Base-by-base conservation (phyloP, 371 early-diverging fungal genomes). In the Mucor circinelloides region DNA sequence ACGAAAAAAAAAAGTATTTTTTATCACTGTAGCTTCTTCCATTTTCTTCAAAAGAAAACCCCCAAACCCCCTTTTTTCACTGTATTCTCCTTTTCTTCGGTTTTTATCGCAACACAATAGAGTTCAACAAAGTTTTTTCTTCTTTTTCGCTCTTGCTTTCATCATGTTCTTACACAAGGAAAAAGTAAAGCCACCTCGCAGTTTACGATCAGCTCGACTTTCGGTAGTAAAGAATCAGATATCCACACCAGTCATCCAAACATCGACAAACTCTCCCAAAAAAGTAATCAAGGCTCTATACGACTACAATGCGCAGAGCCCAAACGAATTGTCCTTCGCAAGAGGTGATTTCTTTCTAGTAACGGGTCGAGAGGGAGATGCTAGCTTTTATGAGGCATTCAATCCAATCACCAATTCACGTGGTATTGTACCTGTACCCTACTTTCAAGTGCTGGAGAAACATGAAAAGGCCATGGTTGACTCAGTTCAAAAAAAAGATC, bases 261-360 rank as follows among this genome's bases (percentile, higher is more conserved):
- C 69, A 5, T 70, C 63, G 19, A 50, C 75, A n/a, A 68, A 77
- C 9, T 76, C 90, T 19, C 94, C 94, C 1, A 92, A 91, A 69
- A 92, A 89, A 70, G 91, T 94, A 66, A 89, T 94, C 75, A 90
- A 88, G 60, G 93, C 94, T 17, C 72, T 85, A 12, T 84, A 83
- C 64, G 86, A 88, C 75, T 94, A 92, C 68, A 71, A 76, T 13
- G 86, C 91, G n/a, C 73, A 80, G 55, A 82, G 75, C 32, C 78
- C 78, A 25, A 78, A 86, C 30, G 93, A 95, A 71, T 79, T 96
- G 1, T 87, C 92, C 8, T 96, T 95, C 68, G 55, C 71, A 31
- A 79, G 83, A 66, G 96, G 95, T 58, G 96, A 96, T 69, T 94
- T 94, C 66, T 95, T 94, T 79, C 89, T 91, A 71, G 95, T 95